Evolutionary conservation across 345 rosid species (phyloP).

Genomic region (Salix viminalis): DNA sequence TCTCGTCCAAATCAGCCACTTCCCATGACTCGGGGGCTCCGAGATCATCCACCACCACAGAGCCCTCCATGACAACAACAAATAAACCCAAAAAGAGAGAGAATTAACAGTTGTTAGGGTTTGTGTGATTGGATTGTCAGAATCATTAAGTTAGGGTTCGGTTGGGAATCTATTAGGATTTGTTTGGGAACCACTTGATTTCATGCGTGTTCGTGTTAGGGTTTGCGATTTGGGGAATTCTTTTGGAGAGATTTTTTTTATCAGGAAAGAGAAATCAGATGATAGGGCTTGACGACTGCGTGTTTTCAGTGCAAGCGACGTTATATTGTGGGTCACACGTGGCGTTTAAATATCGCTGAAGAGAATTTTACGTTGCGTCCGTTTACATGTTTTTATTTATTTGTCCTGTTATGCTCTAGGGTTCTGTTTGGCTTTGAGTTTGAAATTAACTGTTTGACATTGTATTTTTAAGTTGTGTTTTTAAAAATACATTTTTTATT

Average conservation of each 20-base stretch:
- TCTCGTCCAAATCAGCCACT: conserved; percentile 68
- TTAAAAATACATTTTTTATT: too few species aligned
- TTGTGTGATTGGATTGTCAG: not conserved
- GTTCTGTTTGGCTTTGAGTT: too few species aligned
- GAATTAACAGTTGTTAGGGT: conserved; percentile 7
- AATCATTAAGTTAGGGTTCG: conserved; percentile 2
- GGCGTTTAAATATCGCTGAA: not conserved
- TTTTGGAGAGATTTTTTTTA: not conserved
- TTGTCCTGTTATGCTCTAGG: not conserved
- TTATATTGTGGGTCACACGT: not conserved
- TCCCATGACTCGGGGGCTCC: conserved; percentile 89
- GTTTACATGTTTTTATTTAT: not conserved
- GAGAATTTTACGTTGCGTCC: not conserved
- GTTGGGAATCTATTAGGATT: not conserved
- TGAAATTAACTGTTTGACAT: too few species aligned
- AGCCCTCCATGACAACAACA: conserved; percentile 47
- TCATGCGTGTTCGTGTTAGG: conserved; percentile 25
- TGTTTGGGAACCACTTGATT: not conserved
- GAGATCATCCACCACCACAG: conserved; percentile 63
- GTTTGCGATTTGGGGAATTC: not conserved
- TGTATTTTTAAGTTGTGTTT: too few species aligned
- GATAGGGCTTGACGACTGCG: not conserved
- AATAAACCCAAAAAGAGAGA: not conserved
- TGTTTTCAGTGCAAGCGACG: not conserved
- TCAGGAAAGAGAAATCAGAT: not conserved